A percentile compares a stretch with the other conserved stretches of the same genome.
These are phyloP conservation scores for Podila verticillata DNA, from an alignment of 192 early-diverging fungal genomes.

Conservation along the genomic window DNA sequence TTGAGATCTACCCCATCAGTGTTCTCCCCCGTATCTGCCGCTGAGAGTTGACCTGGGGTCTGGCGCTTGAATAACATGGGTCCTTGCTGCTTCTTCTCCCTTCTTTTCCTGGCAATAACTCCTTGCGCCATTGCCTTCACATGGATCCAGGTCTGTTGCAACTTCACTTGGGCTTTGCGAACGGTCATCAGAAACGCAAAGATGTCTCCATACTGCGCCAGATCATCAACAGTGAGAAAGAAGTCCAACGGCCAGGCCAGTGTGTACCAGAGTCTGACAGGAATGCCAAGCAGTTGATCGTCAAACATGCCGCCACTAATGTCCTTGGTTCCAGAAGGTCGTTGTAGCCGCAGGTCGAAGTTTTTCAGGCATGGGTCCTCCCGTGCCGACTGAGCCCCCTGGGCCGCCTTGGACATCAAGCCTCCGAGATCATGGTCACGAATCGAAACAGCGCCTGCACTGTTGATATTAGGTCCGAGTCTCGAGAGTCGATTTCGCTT, in stretches of 20 bases:
- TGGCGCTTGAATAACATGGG: neutral
- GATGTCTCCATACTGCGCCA: slow-evolving; percentile 67
- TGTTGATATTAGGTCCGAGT: slow-evolving; percentile 22
- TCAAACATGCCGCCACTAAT: slow-evolving; percentile 38
- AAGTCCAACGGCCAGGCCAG: slow-evolving; percentile 77
- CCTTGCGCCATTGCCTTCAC: slow-evolving; percentile 54
- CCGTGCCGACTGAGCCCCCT: slow-evolving; percentile 19
- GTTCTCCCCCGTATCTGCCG: neutral
- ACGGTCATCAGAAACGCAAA: slow-evolving; percentile 71
- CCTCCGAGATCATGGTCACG: slow-evolving; percentile 36
- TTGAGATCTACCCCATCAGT: slow-evolving; percentile 15
- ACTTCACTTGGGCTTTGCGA: slow-evolving; percentile 62
- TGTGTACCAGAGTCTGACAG: slow-evolving; percentile 63
- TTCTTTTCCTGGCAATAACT: slow-evolving; percentile 13
- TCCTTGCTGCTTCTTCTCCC: neutral
- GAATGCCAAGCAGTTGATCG: slow-evolving; percentile 62
- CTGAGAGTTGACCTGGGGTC: neutral
- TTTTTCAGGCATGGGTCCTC: slow-evolving; percentile 19
- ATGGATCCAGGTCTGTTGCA: slow-evolving; percentile 55
- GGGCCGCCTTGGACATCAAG: slow-evolving; percentile 28
- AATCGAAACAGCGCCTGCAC: slow-evolving; percentile 31
- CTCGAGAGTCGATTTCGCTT: slow-evolving; percentile 38
- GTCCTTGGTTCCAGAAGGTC: neutral
- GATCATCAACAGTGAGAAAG: slow-evolving; percentile 67
- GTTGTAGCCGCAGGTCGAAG: slow-evolving; percentile 24